Conservation (phyloP, 345 rosid species). For the Carallia brachiata region DNA sequence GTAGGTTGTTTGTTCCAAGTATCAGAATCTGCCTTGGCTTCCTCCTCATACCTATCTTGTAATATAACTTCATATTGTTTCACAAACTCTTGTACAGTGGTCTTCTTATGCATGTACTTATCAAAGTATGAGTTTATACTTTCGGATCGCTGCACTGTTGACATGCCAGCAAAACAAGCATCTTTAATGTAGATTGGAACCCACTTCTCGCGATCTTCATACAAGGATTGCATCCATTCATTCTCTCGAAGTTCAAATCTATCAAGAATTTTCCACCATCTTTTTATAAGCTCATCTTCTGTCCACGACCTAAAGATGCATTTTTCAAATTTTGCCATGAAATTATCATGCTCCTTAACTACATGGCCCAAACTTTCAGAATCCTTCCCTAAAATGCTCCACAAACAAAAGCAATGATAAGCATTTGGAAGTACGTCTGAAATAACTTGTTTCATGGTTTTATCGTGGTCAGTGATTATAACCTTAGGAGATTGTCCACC, state of each 20-base stretch:
- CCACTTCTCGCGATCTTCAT: constrained; percentile 63
- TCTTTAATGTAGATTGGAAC: constrained; percentile 55
- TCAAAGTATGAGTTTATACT: constrained; percentile 58
- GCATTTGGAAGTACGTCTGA: constrained; percentile 46
- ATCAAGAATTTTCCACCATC: constrained; percentile 67
- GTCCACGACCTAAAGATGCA: constrained; percentile 71
- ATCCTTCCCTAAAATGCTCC: constrained; percentile 57
- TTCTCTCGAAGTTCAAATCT: constrained; percentile 56
- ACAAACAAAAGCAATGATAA: constrained; percentile 52
- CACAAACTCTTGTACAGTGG: constrained; percentile 56
- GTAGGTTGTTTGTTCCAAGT: constrained; percentile 62
- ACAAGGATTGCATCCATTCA: constrained; percentile 49
- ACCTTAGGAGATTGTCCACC: constrained; percentile 61
- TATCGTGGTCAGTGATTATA: constrained; percentile 55
- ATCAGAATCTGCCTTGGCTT: constrained; percentile 68
- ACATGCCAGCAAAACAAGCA: constrained; percentile 58
- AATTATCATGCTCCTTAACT: constrained; percentile 50
- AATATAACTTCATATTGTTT: constrained; percentile 51
- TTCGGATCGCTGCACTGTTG: constrained; percentile 53
- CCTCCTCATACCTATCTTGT: constrained; percentile 66
- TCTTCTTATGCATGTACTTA: constrained; percentile 64
- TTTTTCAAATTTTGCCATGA: constrained; percentile 54
- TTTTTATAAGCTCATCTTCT: constrained; percentile 46
- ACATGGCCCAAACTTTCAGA: constrained; percentile 54
- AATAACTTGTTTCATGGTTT: constrained; percentile 40